Evolutionary conservation across 1,284 basidiomycete species (phyloP), one percentile per base, ranked within the genome.

Genomic region (Apiotrichum porosum): DNA sequence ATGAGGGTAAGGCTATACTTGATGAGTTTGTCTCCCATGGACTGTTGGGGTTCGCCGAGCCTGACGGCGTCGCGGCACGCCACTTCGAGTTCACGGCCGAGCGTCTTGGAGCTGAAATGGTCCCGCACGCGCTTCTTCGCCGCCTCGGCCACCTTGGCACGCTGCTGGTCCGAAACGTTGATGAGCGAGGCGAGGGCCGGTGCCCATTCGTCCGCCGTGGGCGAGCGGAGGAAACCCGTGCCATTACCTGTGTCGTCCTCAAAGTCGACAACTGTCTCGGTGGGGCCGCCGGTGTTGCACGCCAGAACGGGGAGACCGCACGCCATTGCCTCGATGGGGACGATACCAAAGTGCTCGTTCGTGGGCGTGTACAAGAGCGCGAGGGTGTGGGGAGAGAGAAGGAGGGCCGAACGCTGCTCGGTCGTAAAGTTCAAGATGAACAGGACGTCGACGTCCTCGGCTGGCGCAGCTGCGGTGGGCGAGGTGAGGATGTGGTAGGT

Each of bases 291-390:
- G 42, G 81, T 86, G 68, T 92, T 78, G 59, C 86, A 88, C 0
- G 92, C 92, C 6, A 98, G 72, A 0, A 98, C 87, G 0, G 92
- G 91, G 0, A 97, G 69, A 1, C 90, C 88, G 53, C 86, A 92
- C 2, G 84, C 81, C 91, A 97, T 97, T 0, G 83, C 93, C 70
- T 98, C 95, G 6, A 97, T 81, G 0, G 94, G 94, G 0, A 88
- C 93, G 60, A 98, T 97, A 2, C 94, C 94, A 66, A 98, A 95
- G 71, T 98, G 94, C 66, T 98, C 94, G 69, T 95, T 93, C 2
- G 81, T 78, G 0, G 95, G 94, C 0, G 95, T 98, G 71, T 98
- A 98, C 4, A 97, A 78, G 0, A 98, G 77, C 0, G 81, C 85
- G 10, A 81, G 73, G 0, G 87, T 88, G 2, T 79, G 56, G 0